A percentile compares a stretch with the other conserved stretches of the same genome.
These are phyloP conservation scores for Kuraishia ogatae DNA, from an alignment of 805 yeast species.

Conservation along the genomic window DNA sequence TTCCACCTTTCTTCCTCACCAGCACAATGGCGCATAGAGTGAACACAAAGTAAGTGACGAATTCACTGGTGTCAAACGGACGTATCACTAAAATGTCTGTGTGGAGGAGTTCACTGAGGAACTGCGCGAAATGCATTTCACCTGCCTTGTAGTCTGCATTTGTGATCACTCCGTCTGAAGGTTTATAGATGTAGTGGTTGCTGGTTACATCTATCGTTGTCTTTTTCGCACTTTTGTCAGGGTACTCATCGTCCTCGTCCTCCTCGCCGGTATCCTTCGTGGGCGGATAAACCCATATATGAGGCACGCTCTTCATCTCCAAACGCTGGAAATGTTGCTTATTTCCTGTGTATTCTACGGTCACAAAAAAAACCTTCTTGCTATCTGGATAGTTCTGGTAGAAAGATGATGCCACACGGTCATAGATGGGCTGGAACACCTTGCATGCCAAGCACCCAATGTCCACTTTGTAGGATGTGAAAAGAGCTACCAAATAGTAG, in stretches of 20 bases:
- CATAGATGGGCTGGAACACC: conserved; percentile 30
- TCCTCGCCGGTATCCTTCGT: conserved; percentile 14
- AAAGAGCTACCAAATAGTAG: conserved; percentile 39
- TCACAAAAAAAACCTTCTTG: conserved; percentile 33
- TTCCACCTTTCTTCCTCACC: conserved; percentile 38
- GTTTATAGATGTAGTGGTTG: conserved; percentile 4
- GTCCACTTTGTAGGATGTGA: conserved; percentile 37
- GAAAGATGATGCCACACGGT: conserved; percentile 34
- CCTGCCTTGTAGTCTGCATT: conserved; percentile 20
- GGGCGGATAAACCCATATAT: conserved; percentile 55
- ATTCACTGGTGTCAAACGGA: conserved; percentile 32
- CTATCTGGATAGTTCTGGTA: conserved; percentile 31
- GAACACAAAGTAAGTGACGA: conserved; percentile 33
- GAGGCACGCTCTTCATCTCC: conserved; percentile 47
- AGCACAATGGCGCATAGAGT: conserved; percentile 37
- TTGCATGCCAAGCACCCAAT: conserved; percentile 41
- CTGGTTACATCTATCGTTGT: conserved; percentile 7
- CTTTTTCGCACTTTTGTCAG: conserved; percentile 2
- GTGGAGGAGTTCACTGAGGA: conserved; percentile 36
- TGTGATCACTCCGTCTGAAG: conserved; percentile 12
- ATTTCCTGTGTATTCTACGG: conserved; percentile 43
- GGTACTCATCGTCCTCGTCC: conserved; percentile 3
- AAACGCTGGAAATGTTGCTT: conserved; percentile 29
- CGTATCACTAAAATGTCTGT: conserved; percentile 32
- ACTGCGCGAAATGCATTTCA: conserved; percentile 43